These are phyloP conservation scores for Wickerhamiella kurtzmanii DNA, from an alignment of 805 yeast genomes.

Conservation along the genomic window DNA sequence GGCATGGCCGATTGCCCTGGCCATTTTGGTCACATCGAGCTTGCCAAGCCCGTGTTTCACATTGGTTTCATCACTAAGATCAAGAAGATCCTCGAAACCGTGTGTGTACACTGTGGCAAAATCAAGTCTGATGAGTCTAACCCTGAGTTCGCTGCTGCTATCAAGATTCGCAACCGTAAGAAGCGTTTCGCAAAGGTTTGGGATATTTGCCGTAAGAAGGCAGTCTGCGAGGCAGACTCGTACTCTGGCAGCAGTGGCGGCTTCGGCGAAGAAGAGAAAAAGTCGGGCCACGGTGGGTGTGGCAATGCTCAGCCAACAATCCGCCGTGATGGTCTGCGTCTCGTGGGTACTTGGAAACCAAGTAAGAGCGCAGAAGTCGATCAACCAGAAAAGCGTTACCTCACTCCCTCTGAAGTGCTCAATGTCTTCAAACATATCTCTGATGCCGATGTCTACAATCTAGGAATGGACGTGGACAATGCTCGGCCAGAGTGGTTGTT, in stretches of 20 bases:
- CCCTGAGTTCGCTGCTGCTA: conserved; percentile 72
- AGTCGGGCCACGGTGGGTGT: conserved; percentile 73
- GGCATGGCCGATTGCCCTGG: conserved; percentile 99
- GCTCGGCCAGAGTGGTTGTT: conserved; percentile 99
- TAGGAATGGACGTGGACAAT: conserved; percentile 90
- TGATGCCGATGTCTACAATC: conserved; percentile 60
- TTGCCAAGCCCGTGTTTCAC: conserved; percentile 97
- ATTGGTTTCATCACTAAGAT: conserved; percentile 84
- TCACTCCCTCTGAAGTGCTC: conserved; percentile 78
- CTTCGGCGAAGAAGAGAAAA: conserved; percentile 30
- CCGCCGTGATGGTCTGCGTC: conserved; percentile 88
- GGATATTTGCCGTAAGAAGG: conserved; percentile 80
- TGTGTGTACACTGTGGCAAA: conserved; percentile 98
- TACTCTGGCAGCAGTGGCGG: conserved; percentile 39
- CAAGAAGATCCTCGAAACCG: conserved; percentile 89
- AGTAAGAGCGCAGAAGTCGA: conserved; percentile 71
- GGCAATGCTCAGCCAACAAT: conserved; percentile 94
- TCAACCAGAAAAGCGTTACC: conserved; percentile 81
- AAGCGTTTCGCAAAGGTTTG: conserved; percentile 95
- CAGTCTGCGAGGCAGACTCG: conserved; percentile 84
- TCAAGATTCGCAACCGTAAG: conserved; percentile 83
- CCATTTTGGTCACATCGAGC: conserved; percentile 96
- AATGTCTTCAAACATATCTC: conserved; percentile 87
- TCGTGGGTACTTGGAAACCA: conserved; percentile 98
- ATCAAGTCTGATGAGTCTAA: conserved; percentile 72